Percentiles rank a stretch among this genome's conserved stretches.
Evolutionary conservation across 2,329 filamentous ascomycete species (phyloP).

Genomic region (Emericellopsis cladophorae): DNA sequence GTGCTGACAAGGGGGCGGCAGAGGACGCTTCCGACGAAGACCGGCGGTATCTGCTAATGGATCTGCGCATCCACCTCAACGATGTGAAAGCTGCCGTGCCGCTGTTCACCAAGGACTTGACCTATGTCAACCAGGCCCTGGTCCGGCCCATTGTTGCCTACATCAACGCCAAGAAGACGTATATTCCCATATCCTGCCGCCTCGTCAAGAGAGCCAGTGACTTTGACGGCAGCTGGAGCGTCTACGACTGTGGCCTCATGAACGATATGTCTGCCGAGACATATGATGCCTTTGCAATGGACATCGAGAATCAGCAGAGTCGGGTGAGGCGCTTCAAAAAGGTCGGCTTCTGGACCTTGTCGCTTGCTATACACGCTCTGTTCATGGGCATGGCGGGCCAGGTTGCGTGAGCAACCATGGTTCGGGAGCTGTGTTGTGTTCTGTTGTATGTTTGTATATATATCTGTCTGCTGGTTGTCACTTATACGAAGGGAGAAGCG

Average conservation of each 20-base stretch:
- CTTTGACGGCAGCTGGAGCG: conserved; percentile 91
- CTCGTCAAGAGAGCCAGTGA: conserved; percentile 82
- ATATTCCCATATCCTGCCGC: conserved; percentile 89
- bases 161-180: conserved; percentile 89
- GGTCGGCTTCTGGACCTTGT: conserved; percentile 91
- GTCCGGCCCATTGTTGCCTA: conserved; percentile 95
- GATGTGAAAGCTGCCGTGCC: conserved; percentile 88
- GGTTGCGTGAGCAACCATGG: conserved; percentile 28
- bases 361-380: conserved; percentile 81
- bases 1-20: conserved; percentile 2
- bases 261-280: conserved; percentile 88
- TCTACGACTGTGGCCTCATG: conserved; percentile 88
- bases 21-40: conserved; percentile 33
- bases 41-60: conserved; percentile 79
- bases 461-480: neutral
- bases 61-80: conserved; percentile 88
- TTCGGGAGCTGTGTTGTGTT: too few species aligned
- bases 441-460: neutral
- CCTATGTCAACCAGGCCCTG: conserved; percentile 91
- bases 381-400: conserved; percentile 93
- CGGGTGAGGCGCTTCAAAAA: conserved; percentile 82
- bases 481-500: too few species aligned
- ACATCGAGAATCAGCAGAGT: conserved; percentile 81
- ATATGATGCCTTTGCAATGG: conserved; percentile 84
- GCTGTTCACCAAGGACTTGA: conserved; percentile 81